Evolutionary conservation across 2,329 filamentous ascomycete genomes (phyloP).

Genomic region (Fusarium tricinctum): DNA sequence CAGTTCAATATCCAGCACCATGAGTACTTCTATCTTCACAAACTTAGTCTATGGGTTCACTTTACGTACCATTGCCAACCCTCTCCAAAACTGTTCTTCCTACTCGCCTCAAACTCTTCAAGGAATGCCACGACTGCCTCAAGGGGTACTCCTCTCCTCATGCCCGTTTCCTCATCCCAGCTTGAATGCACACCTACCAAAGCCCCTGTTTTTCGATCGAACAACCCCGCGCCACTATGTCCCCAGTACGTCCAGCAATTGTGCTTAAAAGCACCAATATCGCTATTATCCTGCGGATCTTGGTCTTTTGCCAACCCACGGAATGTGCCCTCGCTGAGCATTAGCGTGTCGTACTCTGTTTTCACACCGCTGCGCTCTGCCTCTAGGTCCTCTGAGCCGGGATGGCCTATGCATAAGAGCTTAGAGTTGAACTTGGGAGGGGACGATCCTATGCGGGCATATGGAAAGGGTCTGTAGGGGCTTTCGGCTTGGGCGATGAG

Average conservation of each 20-base stretch:
- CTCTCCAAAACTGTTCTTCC: conserved; percentile 7
- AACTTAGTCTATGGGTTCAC: neutral
- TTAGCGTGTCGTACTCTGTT: conserved; percentile 63
- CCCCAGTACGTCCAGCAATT: conserved; percentile 71
- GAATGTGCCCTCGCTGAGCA: conserved; percentile 61
- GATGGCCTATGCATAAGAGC: conserved; percentile 55
- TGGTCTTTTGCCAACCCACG: conserved; percentile 56
- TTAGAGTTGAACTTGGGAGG: conserved; percentile 38
- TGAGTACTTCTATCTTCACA: neutral
- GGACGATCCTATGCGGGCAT: conserved; percentile 25
- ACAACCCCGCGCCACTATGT: conserved; percentile 65
- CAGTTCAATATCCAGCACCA: neutral
- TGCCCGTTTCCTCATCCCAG: conserved; percentile 66
- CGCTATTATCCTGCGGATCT: conserved; percentile 64
- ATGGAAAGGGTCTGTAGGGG: conserved; percentile 40
- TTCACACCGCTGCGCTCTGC: conserved; percentile 50
- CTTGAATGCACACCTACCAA: conserved; percentile 67
- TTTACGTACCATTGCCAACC: conserved; percentile 36
- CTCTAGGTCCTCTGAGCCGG: conserved; percentile 61
- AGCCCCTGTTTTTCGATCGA: conserved; percentile 55
- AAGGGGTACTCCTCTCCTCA: conserved; percentile 63
- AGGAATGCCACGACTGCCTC: conserved; percentile 61
- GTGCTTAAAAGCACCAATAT: conserved; percentile 67
- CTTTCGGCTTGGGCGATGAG: conserved; percentile 54
- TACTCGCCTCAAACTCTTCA: conserved; percentile 39